Percentiles rank a stretch among this genome's conserved stretches.
Conservation (phyloP, 1,284 basidiomycete genomes). For the Trametes pubescens region DNA sequence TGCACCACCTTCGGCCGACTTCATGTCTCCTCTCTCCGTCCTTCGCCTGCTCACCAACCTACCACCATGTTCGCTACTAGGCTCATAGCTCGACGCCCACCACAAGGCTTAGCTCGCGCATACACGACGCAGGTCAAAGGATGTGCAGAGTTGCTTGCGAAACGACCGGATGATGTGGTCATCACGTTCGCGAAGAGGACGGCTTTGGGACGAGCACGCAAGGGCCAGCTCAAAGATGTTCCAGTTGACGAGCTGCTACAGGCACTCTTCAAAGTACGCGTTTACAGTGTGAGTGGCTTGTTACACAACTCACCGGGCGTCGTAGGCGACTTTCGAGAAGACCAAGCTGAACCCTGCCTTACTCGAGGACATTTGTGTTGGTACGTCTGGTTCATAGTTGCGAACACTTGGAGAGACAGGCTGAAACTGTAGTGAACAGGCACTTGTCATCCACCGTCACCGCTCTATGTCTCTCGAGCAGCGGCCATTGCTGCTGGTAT, state of each 20-base stretch:
- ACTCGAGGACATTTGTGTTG: conserved; percentile 85
- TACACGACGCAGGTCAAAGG: conserved; percentile 59
- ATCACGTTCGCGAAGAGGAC: conserved; percentile 87
- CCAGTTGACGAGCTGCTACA: conserved; percentile 78
- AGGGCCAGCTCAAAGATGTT: conserved; percentile 82
- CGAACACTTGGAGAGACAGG: background rate
- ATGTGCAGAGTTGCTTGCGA: conserved; percentile 56
- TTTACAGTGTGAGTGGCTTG: background rate
- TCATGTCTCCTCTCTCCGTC: conserved; percentile 8
- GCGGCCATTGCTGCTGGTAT: conserved; percentile 86
- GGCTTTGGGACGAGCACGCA: conserved; percentile 78
- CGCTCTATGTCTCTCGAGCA: conserved; percentile 79
- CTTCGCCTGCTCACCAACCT: conserved; percentile 11
- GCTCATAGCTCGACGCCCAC: conserved; percentile 20
- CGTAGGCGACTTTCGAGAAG: conserved; percentile 56
- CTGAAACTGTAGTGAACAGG: conserved; percentile 48
- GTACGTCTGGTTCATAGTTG: conserved; percentile 48
- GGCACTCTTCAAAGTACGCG: conserved; percentile 68
- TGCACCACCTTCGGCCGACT: background rate
- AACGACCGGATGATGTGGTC: conserved; percentile 83
- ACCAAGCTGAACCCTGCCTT: conserved; percentile 61
- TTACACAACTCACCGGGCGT: background rate
- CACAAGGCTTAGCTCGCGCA: conserved; percentile 42
- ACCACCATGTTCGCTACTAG: conserved; percentile 37
- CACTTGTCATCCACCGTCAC: conserved; percentile 88